These are phyloP conservation scores for Fusarium bulbicola DNA, from an alignment of 2,329 filamentous ascomycete genomes.

Conservation along the genomic window DNA sequence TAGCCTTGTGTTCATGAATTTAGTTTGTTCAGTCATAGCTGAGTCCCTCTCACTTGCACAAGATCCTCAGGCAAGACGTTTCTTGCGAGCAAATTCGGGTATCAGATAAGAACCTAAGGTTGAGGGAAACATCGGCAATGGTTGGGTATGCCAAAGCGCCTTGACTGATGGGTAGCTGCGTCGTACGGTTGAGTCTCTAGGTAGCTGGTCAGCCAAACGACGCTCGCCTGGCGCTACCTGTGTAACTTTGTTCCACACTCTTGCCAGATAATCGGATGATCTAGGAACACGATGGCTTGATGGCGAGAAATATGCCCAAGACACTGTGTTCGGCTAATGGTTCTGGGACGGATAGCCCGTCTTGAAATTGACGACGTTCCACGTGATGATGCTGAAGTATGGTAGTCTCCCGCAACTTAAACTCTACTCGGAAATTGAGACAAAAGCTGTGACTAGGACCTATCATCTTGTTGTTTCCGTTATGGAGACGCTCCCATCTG, in stretches of 20 bases:
- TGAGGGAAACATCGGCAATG: not conserved
- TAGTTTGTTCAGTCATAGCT: not conserved
- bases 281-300: not conserved
- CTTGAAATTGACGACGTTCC: slow-evolving; percentile 7
- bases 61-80: not conserved
- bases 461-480: not conserved
- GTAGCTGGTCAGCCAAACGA: slow-evolving; percentile 11
- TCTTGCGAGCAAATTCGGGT: not conserved
- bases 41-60: slow-evolving; percentile 6
- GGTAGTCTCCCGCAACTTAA: slow-evolving; percentile 1
- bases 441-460: not conserved
- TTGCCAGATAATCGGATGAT: slow-evolving; percentile 20
- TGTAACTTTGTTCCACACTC: slow-evolving; percentile 27
- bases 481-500: not conserved
- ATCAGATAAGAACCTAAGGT: not conserved
- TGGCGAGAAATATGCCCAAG: slow-evolving; percentile 4
- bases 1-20: not conserved
- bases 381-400: slow-evolving; percentile 5
- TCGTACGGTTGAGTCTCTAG: slow-evolving; percentile 15
- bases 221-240: slow-evolving; percentile 27
- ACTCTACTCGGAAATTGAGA: slow-evolving; percentile 1
- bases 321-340: slow-evolving; percentile 14
- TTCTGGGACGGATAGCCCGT: not conserved
- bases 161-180: slow-evolving; percentile 8
- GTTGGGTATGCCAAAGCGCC: slow-evolving; percentile 4